A percentile compares a stretch with the other conserved stretches of the same genome.
phyloP scores from a whole-genome alignment of 371 early-diverging fungal species.

The Cokeromyces recurvatus region DNA sequence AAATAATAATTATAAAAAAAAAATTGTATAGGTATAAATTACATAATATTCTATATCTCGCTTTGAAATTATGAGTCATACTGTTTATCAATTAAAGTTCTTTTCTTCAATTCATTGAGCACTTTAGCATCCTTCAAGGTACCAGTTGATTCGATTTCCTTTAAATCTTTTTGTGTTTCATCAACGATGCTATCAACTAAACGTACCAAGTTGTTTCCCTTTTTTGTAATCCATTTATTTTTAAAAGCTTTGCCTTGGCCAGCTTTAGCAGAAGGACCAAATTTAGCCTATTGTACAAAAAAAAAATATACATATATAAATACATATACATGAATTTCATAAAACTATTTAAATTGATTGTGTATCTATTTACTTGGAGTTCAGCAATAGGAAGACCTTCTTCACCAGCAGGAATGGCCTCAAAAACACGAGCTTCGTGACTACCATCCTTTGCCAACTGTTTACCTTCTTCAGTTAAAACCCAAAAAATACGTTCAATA shows the following conservation, averaged over 20 bases:
- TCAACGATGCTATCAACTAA: conserved; percentile 79
- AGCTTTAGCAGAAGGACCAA: conserved; percentile 80
- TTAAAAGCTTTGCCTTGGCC: conserved; percentile 95
- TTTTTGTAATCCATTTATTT: conserved; percentile 95
- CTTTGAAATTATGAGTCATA: conserved; percentile 23
- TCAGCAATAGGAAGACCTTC: conserved; percentile 82
- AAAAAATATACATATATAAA: background rate
- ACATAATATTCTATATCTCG: conserved; percentile 5
- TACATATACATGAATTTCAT: background rate
- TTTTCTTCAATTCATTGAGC: conserved; percentile 82
- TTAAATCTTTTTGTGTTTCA: conserved; percentile 75
- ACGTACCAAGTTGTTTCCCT: conserved; percentile 65
- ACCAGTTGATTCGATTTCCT: conserved; percentile 60
- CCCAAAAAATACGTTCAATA: conserved; percentile 79
- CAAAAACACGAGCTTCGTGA: conserved; percentile 92
- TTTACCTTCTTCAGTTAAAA: conserved; percentile 82
- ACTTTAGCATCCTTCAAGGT: conserved; percentile 61
- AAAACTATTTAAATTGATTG: too few species aligned
- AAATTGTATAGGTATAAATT: conserved; percentile 1
- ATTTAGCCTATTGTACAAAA: conserved; percentile 23
- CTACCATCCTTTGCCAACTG: conserved; percentile 84
- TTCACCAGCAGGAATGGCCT: conserved; percentile 78
- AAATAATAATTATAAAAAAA: background rate
- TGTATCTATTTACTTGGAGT: conserved; percentile 69
- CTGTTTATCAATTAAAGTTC: conserved; percentile 80